Percentiles rank a stretch among this genome's conserved stretches.
These are phyloP conservation scores for Acacia concinna DNA, from an alignment of 331 rosid species.

Conservation along the genomic window DNA sequence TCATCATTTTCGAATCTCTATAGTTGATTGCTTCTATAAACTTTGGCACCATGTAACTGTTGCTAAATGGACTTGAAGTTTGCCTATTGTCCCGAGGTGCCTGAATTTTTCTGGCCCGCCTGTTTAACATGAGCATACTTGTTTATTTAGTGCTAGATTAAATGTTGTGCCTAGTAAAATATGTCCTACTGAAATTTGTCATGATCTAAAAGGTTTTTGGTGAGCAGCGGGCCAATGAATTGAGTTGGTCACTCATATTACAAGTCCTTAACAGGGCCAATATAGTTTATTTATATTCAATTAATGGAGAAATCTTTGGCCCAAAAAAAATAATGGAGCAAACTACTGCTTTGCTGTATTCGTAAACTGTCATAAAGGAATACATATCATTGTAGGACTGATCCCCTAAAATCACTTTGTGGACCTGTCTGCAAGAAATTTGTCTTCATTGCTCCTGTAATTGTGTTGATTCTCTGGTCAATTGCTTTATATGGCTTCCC, in stretches of 20 bases:
- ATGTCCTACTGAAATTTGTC: neutral
- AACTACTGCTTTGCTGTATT: neutral
- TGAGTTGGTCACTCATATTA: neutral
- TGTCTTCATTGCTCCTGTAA: neutral
- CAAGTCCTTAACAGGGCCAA: neutral
- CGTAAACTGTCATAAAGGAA: neutral
- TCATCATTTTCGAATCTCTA: neutral
- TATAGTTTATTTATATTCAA: neutral
- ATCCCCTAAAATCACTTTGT: neutral
- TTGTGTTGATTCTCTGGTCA: neutral
- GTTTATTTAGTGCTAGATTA: neutral
- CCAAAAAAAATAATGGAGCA: neutral
- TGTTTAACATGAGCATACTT: neutral
- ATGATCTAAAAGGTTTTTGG: neutral
- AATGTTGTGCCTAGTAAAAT: neutral
- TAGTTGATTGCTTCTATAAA: neutral
- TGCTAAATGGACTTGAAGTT: neutral
- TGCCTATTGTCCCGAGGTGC: neutral
- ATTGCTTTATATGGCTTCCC: neutral
- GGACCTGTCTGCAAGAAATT: neutral
- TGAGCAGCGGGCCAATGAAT: neutral
- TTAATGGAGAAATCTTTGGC: neutral
- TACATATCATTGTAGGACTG: neutral
- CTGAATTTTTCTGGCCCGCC: neutral
- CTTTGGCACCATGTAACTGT: neutral